Evolutionary conservation across 2,329 filamentous ascomycete genomes (phyloP).

Genomic region (Aureobasidium subglaciale): DNA sequence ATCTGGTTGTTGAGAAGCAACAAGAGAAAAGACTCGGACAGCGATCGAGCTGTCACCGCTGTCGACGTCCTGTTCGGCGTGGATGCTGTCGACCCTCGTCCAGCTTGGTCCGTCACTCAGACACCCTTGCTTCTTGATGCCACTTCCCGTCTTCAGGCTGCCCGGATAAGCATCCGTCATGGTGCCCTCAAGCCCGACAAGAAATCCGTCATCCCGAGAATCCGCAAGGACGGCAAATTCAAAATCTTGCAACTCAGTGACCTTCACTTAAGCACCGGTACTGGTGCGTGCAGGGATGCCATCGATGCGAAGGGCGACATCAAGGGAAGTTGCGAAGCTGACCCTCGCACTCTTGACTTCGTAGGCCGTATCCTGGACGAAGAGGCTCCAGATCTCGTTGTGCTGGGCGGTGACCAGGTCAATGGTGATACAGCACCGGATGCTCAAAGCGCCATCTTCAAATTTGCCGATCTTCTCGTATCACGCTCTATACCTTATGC

Average conservation of each 20-base stretch:
- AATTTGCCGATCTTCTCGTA: conserved; percentile 77
- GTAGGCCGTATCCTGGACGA: conserved; percentile 76
- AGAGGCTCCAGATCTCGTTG: conserved; percentile 86
- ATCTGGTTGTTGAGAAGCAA: conserved; percentile 75
- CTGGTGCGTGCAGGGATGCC: conserved; percentile 80
- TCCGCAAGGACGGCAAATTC: conserved; percentile 85
- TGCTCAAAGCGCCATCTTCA: conserved; percentile 88
- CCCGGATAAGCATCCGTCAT: conserved; percentile 70
- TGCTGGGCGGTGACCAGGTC: conserved; percentile 88
- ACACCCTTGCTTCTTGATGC: conserved; percentile 65
- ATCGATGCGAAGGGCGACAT: conserved; percentile 63
- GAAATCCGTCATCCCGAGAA: conserved; percentile 57
- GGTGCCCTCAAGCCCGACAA: conserved; percentile 58
- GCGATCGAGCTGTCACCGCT: conserved; percentile 65
- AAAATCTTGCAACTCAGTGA: conserved; percentile 98
- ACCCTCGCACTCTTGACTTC: conserved; percentile 86
- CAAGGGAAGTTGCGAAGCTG: conserved; percentile 78
- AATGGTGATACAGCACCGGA: conserved; percentile 91
- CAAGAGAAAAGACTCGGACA: conserved; percentile 67
- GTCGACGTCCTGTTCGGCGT: conserved; percentile 84
- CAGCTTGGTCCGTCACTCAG: conserved; percentile 74
- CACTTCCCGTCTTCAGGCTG: conserved; percentile 54
- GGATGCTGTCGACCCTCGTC: conserved; percentile 82
- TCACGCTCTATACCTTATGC: conserved; percentile 87
- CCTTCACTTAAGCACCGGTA: conserved; percentile 83